Evolutionary conservation across 768 basidiomycete species (phyloP).

Genomic region (Lenzites betulinus): DNA sequence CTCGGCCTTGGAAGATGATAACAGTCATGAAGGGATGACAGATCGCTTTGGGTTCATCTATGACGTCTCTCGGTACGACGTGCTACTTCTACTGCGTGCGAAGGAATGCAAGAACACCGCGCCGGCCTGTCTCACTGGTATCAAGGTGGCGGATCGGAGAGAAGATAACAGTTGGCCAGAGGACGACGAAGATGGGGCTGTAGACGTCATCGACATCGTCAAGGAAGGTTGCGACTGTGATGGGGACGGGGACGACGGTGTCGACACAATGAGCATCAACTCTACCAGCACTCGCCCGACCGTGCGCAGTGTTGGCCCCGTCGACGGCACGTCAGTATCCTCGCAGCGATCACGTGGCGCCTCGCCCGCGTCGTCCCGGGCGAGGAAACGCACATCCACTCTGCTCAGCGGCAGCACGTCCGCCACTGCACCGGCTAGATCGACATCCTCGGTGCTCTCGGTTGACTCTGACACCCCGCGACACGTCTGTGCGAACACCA

Average conservation of each 20-base stretch:
- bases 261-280: slow-evolving; percentile 23
- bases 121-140: slow-evolving; percentile 83
- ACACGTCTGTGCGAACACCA: slow-evolving; percentile 74
- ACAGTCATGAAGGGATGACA: slow-evolving; percentile 62
- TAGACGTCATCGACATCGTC: slow-evolving; percentile 38
- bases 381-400: slow-evolving; percentile 48
- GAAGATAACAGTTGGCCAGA: slow-evolving; percentile 81
- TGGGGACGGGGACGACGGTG: slow-evolving; percentile 34
- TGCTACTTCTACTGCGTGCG: slow-evolving; percentile 72
- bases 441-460: slow-evolving; percentile 56
- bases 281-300: slow-evolving; percentile 26
- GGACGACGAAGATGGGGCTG: slow-evolving; percentile 50
- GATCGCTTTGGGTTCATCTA: slow-evolving; percentile 93
- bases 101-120: slow-evolving; percentile 73
- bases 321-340: slow-evolving; percentile 25
- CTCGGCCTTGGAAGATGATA: slow-evolving; percentile 50
- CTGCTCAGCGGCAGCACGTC: slow-evolving; percentile 30
- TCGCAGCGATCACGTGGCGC: slow-evolving; percentile 33
- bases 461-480: slow-evolving; percentile 64
- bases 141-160: slow-evolving; percentile 82
- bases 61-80: slow-evolving; percentile 79
- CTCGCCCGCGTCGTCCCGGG: slow-evolving; percentile 55
- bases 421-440: slow-evolving; percentile 21
- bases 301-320: slow-evolving; percentile 20
- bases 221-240: slow-evolving; percentile 46